A percentile compares a stretch with the other conserved stretches of the same genome.
These are phyloP conservation scores for Ogataea parapolymorpha DNA, from an alignment of 805 yeast genomes.

Conservation along the genomic window DNA sequence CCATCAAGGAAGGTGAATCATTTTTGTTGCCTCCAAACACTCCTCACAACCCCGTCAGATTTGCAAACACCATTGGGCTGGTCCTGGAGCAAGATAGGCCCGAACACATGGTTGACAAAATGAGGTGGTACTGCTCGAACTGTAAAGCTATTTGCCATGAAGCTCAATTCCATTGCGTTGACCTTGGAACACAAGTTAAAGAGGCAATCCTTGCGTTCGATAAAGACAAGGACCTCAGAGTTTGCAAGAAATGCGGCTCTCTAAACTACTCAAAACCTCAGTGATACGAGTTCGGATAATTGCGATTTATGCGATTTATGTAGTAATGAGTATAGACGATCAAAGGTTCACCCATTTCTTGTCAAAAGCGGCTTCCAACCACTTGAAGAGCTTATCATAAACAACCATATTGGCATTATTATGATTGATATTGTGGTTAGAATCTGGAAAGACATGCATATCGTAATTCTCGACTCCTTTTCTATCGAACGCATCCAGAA, in stretches of 20 bases:
- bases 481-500: slow-evolving; percentile 57
- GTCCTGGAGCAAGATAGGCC: slow-evolving; percentile 94
- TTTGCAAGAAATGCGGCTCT: slow-evolving; percentile 74
- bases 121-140: slow-evolving; percentile 83
- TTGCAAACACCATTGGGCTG: slow-evolving; percentile 79
- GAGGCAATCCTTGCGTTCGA: slow-evolving; percentile 75
- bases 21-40: slow-evolving; percentile 78
- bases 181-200: slow-evolving; percentile 88
- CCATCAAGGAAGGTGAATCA: slow-evolving; percentile 83
- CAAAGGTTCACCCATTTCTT: slow-evolving; percentile 6
- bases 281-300: slow-evolving; percentile 6
- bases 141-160: slow-evolving; percentile 69
- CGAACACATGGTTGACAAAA: slow-evolving; percentile 58
- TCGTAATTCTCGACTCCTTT: slow-evolving; percentile 68
- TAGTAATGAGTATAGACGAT: background rate
- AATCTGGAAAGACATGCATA: slow-evolving; percentile 86
- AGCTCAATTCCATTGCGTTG: slow-evolving; percentile 66
- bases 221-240: slow-evolving; percentile 55
- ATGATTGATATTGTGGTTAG: slow-evolving; percentile 76
- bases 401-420: slow-evolving; percentile 80
- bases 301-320: too few relatives aligned
- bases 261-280: slow-evolving; percentile 65
- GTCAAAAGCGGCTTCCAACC: slow-evolving; percentile 63
- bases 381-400: slow-evolving; percentile 62
- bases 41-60: slow-evolving; percentile 90